Base-by-base conservation (phyloP, 495 filamentous ascomycete genomes). In the Jackrogersella minutella region DNA sequence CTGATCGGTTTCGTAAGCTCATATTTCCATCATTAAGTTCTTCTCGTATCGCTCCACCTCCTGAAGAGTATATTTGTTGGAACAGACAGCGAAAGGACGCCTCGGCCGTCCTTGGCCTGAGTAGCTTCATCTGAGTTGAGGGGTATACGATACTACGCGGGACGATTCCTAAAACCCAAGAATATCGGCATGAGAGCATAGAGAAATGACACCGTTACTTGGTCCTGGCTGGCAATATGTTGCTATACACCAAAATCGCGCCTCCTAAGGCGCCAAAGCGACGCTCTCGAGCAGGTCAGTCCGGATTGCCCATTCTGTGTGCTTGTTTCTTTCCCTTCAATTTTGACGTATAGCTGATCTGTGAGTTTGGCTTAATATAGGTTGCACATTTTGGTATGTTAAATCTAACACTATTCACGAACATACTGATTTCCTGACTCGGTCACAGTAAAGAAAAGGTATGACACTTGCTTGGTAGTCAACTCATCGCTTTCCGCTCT, bases 221-320 rank as follows among this genome's bases (percentile, higher is more conserved):
- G 46, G 19, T 61, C 37, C 26, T 58, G 14, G 52, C 17, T 65
- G 41, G 62, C 62, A 70, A 65, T 39, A 88, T 87, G 86, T 72
- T 88, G 71, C 72, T 88, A 34, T 88, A 86, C 61, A 85, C 85
- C 28, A 79, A 78, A 66, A 71, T 80, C 43, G 86, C 86, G 50
- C 74, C 82, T 64, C 84, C 86, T 31, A 88, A 87, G 70, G 77
- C 79, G 64, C 86, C 86, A 31, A 88, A 88, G 75, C 79, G 77
- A 58, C 80, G 86, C 62, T 87, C 86, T 19, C 78, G 86, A 80
- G 84, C 85, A 68, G 86, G 86, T 88, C 78, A 79, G 85, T 80
- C 33, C 30, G 30, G 24, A 34, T 52, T 19, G 17, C 19, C 37
- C 21, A 14, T 2, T 22, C 51, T 56, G 5, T 39, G 40, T 36